These are phyloP conservation scores for Neurospora sublineolata DNA, from an alignment of 495 filamentous ascomycete species.

Conservation along the genomic window DNA sequence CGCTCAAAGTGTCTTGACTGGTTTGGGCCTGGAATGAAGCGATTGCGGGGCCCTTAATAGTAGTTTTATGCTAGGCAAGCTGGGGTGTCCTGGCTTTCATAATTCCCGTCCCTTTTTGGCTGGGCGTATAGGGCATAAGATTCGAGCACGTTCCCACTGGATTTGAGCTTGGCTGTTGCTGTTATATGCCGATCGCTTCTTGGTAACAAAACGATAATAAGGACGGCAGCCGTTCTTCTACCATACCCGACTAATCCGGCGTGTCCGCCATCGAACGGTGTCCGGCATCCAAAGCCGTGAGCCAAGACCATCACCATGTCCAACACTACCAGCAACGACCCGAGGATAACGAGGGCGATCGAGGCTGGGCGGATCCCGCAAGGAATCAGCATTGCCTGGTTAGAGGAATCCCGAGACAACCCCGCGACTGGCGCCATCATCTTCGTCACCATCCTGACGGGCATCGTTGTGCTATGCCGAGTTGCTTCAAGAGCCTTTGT, in stretches of 20 bases:
- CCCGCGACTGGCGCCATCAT: slow-evolving; percentile 31
- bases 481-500: slow-evolving; percentile 26
- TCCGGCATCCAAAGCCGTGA: neutral
- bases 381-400: slow-evolving; percentile 23
- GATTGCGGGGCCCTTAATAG: neutral
- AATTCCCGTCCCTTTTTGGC: neutral
- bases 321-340: neutral
- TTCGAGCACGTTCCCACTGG: neutral
- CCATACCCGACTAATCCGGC: neutral
- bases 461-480: slow-evolving; percentile 20
- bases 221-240: neutral
- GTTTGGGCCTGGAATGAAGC: neutral
- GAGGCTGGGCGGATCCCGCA: slow-evolving; percentile 18
- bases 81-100: neutral
- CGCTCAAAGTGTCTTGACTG: neutral
- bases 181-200: neutral
- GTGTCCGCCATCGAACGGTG: neutral
- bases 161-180: neutral
- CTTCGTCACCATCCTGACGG: slow-evolving; percentile 26
- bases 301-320: neutral
- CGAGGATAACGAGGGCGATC: slow-evolving; percentile 3
- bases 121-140: neutral
- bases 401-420: slow-evolving; percentile 29
- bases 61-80: neutral
- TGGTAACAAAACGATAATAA: neutral